These are phyloP conservation scores for Colletotrichum theobromicola DNA, from an alignment of 2,329 filamentous ascomycete species.

Conservation along the genomic window DNA sequence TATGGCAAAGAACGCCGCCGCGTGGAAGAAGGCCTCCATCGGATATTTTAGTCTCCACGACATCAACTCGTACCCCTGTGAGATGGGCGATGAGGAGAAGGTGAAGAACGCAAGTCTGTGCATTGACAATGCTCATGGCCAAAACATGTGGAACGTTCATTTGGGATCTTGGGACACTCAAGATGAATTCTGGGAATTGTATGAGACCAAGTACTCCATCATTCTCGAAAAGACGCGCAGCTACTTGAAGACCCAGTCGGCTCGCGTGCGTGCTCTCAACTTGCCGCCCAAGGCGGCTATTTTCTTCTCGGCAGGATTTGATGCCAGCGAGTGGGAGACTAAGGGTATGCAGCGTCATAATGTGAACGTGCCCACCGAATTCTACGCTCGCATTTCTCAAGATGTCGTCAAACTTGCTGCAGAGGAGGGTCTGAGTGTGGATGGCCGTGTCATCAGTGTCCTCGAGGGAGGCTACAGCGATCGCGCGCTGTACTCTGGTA, in stretches of 20 bases:
- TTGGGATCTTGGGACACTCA: conserved; percentile 84
- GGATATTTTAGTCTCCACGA: conserved; percentile 98
- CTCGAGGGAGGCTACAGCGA: conserved; percentile 97
- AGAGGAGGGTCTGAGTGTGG: conserved; percentile 77
- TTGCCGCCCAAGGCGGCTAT: conserved; percentile 81
- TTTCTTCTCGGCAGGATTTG: conserved; percentile 95
- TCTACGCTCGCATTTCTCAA: conserved; percentile 88
- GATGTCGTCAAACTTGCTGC: conserved; percentile 84
- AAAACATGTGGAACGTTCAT: conserved; percentile 96
- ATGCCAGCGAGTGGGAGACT: conserved; percentile 94
- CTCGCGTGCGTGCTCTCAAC: conserved; percentile 63
- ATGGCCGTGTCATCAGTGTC: conserved; percentile 89
- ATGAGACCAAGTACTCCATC: conserved; percentile 77
- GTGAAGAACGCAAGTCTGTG: conserved; percentile 93
- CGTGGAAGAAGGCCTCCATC: conserved; percentile 84
- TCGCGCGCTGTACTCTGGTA: conserved; percentile 84
- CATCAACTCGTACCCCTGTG: conserved; percentile 98
- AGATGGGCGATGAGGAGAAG: conserved; percentile 91
- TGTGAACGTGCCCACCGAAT: conserved; percentile 95
- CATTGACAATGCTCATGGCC: conserved; percentile 91
- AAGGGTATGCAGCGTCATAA: conserved; percentile 93
- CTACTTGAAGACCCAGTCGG: conserved; percentile 77
- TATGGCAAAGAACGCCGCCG: conserved; percentile 72
- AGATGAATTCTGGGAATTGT: conserved; percentile 87
- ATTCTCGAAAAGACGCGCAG: conserved; percentile 81